A percentile compares a stretch with the other conserved stretches of the same genome.
phyloP scores from a whole-genome alignment of 768 basidiomycete genomes.

The Guyanaporus albipodus region DNA sequence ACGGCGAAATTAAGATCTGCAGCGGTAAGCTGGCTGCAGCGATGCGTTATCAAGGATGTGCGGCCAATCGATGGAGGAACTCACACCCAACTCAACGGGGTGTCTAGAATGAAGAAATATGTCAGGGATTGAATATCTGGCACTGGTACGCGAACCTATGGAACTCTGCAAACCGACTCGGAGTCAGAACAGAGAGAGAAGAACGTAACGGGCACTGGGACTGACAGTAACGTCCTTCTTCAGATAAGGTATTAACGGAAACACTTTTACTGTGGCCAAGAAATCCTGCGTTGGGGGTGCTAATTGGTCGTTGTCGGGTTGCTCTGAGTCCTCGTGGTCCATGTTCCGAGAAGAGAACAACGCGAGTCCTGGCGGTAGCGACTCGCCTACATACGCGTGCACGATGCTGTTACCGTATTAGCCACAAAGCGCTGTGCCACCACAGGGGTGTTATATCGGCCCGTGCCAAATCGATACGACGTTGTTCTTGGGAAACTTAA shows the following conservation, averaged over 20 bases:
- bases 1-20: conserved; percentile 80
- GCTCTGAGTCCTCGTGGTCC: conserved; percentile 36
- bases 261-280: conserved; percentile 65
- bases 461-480: conserved; percentile 28
- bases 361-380: not conserved
- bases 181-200: conserved; percentile 10
- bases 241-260: conserved; percentile 72
- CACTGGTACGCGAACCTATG: conserved; percentile 21
- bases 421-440: no score
- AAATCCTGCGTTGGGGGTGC: conserved; percentile 55
- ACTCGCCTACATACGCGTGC: not conserved
- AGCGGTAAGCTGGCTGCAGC: conserved; percentile 68
- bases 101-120: conserved; percentile 40
- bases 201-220: conserved; percentile 16
- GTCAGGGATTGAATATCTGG: not conserved
- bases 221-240: conserved; percentile 68
- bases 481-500: conserved; percentile 34
- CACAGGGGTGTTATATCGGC: conserved; percentile 5
- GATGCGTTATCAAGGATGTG: conserved; percentile 3
- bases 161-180: conserved; percentile 19
- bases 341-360: conserved; percentile 19
- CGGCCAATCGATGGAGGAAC: conserved; percentile 25
- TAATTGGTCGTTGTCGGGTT: conserved; percentile 23
- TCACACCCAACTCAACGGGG: conserved; percentile 77
- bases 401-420: conserved; percentile 10